A percentile compares a stretch with the other conserved stretches of the same genome.
Evolutionary conservation across 2,329 filamentous ascomycete genomes (phyloP).

Genomic region (Orbilia quercus): DNA sequence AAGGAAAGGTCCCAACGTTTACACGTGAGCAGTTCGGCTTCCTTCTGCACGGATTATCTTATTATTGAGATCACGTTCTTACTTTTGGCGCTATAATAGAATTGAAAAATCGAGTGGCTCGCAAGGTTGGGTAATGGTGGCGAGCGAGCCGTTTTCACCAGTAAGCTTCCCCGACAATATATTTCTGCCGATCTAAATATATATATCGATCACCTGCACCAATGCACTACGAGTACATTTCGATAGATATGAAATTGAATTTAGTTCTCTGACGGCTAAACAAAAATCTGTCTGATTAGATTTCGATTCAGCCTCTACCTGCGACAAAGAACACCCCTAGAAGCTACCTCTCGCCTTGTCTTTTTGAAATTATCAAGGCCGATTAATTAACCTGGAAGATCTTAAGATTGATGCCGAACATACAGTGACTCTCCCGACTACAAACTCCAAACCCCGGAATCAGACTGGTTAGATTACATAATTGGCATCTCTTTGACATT

Average conservation of each 20-base stretch:
- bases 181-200: neutral
- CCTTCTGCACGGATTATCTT: neutral
- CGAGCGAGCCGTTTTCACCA: slow-evolving; percentile 26
- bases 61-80: neutral
- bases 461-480: too few relatives aligned
- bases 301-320: slow-evolving; percentile 21
- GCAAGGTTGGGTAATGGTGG: slow-evolving; percentile 25
- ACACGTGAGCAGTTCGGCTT: slow-evolving; percentile 21
- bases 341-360: slow-evolving; percentile 17
- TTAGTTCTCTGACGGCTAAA: neutral
- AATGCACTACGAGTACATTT: too few relatives aligned
- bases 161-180: slow-evolving; percentile 9
- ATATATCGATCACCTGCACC: neutral
- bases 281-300: slow-evolving; percentile 7
- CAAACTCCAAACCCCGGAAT: too few relatives aligned
- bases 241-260: too few relatives aligned
- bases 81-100: neutral
- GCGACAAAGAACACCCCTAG: slow-evolving; percentile 20
- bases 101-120: slow-evolving; percentile 22
- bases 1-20: slow-evolving; percentile 26
- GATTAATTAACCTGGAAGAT: too few relatives aligned
- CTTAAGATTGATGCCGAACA: too few relatives aligned
- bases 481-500: too few relatives aligned
- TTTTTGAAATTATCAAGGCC: slow-evolving; percentile 30
- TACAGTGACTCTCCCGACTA: too few relatives aligned